Percentiles rank a stretch among this genome's conserved stretches.
phyloP scores from a whole-genome alignment of 2,329 filamentous ascomycete species.

The Aspergillus sergii region DNA sequence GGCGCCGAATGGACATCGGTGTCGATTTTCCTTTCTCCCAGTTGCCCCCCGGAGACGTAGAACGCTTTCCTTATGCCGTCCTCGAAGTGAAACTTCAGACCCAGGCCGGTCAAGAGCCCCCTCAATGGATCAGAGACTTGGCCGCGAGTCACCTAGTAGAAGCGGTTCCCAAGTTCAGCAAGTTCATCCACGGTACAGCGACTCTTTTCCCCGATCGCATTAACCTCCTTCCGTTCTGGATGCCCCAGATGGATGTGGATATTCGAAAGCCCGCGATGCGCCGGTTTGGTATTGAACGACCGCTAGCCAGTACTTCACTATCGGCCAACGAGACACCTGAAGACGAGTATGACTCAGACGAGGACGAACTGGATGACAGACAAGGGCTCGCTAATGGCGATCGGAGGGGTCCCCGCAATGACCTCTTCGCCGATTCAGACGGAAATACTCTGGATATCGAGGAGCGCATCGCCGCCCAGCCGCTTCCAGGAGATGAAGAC shows the following conservation, averaged over 20 bases:
- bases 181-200: conserved; percentile 95
- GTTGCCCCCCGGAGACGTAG: conserved; percentile 79
- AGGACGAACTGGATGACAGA: conserved; percentile 55
- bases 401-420: conserved; percentile 33
- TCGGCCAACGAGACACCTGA: conserved; percentile 77
- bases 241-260: conserved; percentile 97
- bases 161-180: conserved; percentile 98
- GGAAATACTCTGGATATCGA: conserved; percentile 70
- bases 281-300: conserved; percentile 86
- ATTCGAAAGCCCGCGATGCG: conserved; percentile 91
- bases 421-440: conserved; percentile 50
- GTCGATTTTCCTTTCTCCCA: conserved; percentile 95
- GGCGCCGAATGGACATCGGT: conserved; percentile 95
- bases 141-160: conserved; percentile 94
- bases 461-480: conserved; percentile 72
- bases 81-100: conserved; percentile 98
- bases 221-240: conserved; percentile 91
- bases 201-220: conserved; percentile 85
- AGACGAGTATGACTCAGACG: conserved; percentile 66
- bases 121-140: conserved; percentile 93
- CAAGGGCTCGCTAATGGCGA: conserved; percentile 21
- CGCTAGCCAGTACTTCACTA: conserved; percentile 72
- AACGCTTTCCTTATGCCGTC: conserved; percentile 92
- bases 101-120: conserved; percentile 89
- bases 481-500: conserved; percentile 64